A percentile compares a stretch with the other conserved stretches of the same genome.
These are phyloP conservation scores for Aspergillus sp. DNA, from an alignment of 2,329 filamentous ascomycete species.

Conservation along the genomic window DNA sequence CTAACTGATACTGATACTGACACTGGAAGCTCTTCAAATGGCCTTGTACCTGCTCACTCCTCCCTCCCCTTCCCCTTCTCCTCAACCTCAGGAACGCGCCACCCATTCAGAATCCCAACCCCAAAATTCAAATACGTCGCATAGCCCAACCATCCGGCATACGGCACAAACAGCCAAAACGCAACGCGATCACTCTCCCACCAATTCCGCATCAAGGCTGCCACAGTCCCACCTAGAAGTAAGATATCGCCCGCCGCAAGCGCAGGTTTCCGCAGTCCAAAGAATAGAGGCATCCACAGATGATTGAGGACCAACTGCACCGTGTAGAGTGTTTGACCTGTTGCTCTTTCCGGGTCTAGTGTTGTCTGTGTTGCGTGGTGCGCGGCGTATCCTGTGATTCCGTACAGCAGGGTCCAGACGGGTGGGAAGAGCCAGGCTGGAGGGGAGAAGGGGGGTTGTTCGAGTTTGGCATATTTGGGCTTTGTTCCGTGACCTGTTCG, in stretches of 20 bases:
- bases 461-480: conserved; percentile 37
- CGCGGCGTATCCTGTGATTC: conserved; percentile 83
- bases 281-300: conserved; percentile 91
- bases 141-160: conserved; percentile 82
- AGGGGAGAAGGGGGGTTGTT: conserved; percentile 54
- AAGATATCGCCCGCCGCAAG: conserved; percentile 75
- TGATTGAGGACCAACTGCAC: conserved; percentile 83
- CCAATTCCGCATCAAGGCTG: conserved; percentile 75
- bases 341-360: conserved; percentile 41
- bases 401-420: conserved; percentile 60
- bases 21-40: too few relatives aligned
- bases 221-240: conserved; percentile 68
- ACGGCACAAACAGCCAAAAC: conserved; percentile 75
- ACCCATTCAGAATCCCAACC: conserved; percentile 67
- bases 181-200: conserved; percentile 69
- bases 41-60: not conserved
- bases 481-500: conserved; percentile 31
- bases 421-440: conserved; percentile 60
- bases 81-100: conserved; percentile 42
- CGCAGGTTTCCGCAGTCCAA: conserved; percentile 70
- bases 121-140: conserved; percentile 80
- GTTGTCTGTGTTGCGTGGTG: conserved; percentile 61
- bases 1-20: too few relatives aligned
- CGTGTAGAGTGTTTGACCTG: conserved; percentile 75
- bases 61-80: conserved; percentile 16